phyloP scores from a whole-genome alignment of 75 land plant species.

The Selaginella tamariscina region DNA sequence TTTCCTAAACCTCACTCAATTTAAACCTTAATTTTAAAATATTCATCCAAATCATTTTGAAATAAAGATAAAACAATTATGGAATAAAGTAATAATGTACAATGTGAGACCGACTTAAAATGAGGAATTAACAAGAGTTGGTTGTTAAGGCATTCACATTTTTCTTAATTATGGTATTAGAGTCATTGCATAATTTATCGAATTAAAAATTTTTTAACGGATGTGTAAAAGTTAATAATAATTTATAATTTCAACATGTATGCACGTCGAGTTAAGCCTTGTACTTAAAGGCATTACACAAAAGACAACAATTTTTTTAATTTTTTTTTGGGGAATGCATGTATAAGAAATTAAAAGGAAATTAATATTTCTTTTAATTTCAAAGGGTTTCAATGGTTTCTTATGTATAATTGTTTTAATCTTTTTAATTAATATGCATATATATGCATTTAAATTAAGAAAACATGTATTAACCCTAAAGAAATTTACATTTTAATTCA shows the following conservation, averaged over 20 bases:
- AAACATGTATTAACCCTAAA: too few species aligned
- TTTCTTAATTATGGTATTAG: neutral
- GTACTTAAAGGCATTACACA: neutral
- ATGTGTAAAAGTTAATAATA: neutral
- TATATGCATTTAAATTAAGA: too few species aligned
- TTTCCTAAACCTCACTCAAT: neutral
- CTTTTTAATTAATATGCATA: too few species aligned
- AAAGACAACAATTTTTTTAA: too few species aligned
- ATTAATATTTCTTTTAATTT: too few species aligned
- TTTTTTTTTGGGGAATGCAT: too few species aligned
- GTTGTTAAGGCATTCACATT: neutral
- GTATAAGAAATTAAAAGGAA: too few species aligned
- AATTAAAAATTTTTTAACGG: neutral
- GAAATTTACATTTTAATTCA: too few species aligned
- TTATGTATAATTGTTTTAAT: too few species aligned
- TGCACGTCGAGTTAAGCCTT: neutral
- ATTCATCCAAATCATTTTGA: neutral
- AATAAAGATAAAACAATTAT: neutral
- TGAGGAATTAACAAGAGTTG: neutral
- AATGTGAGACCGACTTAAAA: neutral
- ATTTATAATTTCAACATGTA: neutral
- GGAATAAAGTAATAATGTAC: neutral
- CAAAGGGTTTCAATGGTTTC: too few species aligned
- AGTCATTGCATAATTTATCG: neutral
- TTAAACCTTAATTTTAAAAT: neutral